Conservation (phyloP, 805 yeast genomes). For the Scheffersomyces spartinae region DNA sequence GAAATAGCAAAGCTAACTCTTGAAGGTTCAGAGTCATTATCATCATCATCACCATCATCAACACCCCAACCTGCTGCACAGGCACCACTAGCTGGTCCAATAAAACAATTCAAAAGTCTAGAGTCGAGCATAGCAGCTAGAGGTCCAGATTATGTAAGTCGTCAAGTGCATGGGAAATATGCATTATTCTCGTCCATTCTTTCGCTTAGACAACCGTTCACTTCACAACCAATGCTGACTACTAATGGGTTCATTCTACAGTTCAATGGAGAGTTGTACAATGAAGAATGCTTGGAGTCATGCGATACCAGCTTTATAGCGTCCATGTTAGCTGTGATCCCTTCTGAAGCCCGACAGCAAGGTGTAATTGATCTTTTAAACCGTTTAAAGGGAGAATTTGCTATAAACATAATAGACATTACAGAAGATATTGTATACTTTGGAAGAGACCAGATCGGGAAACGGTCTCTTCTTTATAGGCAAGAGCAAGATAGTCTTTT, state of each 20-base stretch:
- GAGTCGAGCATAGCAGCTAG: conserved; percentile 40
- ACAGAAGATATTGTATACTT: conserved; percentile 38
- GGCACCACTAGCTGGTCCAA: too few species aligned
- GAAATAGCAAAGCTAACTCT: too few species aligned
- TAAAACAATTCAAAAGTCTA: too few species aligned
- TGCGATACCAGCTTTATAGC: conserved; percentile 59
- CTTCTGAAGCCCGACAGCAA: conserved; percentile 4
- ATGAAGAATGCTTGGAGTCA: conserved; percentile 32
- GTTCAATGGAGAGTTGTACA: conserved; percentile 88
- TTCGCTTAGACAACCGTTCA: conserved; percentile 69
- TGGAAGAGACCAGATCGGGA: conserved; percentile 79
- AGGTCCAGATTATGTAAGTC: conserved; percentile 45
- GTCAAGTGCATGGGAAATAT: neutral
- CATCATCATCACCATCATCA: too few species aligned
- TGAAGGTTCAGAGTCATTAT: too few species aligned
- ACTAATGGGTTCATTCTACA: conserved; percentile 35
- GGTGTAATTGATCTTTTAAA: conserved; percentile 33
- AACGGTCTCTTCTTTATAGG: conserved; percentile 55
- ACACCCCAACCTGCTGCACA: too few species aligned
- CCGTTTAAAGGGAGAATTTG: conserved; percentile 70
- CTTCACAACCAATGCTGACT: conserved; percentile 52
- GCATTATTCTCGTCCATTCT: conserved; percentile 56
- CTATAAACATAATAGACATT: conserved; percentile 45
- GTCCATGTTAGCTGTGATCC: conserved; percentile 16
- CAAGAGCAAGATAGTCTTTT: conserved; percentile 2